Percentiles rank a stretch among this genome's conserved stretches.
phyloP scores from a whole-genome alignment of 192 early-diverging fungal genomes.

The Chytriomyces hyalinus region DNA sequence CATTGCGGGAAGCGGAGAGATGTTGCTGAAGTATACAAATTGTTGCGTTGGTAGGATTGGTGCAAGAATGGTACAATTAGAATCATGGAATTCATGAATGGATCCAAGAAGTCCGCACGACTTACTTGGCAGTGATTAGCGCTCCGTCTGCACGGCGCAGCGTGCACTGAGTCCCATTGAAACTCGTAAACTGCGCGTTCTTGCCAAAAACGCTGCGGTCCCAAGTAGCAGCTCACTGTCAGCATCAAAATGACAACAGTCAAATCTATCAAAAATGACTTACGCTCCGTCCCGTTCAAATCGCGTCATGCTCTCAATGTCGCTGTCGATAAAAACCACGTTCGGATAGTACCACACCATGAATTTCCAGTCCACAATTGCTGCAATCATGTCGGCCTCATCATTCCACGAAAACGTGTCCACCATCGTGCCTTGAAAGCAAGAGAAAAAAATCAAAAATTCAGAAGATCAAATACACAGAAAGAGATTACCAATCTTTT shows the following conservation, averaged over 20 bases:
- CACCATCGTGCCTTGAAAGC: conserved; percentile 55
- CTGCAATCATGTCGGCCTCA: conserved; percentile 55
- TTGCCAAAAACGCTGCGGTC: conserved; percentile 51
- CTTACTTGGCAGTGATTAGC: conserved; percentile 50
- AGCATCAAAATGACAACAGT: neutral
- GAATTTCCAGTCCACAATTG: conserved; percentile 61
- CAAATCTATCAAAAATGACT: neutral
- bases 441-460: neutral
- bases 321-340: conserved; percentile 66
- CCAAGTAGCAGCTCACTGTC: neutral
- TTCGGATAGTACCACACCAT: conserved; percentile 67
- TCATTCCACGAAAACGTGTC: conserved; percentile 65
- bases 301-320: conserved; percentile 55
- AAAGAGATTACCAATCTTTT: conserved; percentile 51
- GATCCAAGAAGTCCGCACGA: neutral
- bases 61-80: too few species aligned
- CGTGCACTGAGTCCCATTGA: conserved; percentile 60
- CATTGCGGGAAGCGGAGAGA: conserved; percentile 57
- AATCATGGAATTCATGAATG: neutral
- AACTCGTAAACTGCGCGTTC: conserved; percentile 58
- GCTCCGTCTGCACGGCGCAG: conserved; percentile 60
- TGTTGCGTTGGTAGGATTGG: too few species aligned
- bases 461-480: neutral
- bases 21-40: conserved; percentile 42
- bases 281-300: conserved; percentile 60